These are phyloP conservation scores for Xylaria sp. DNA, from an alignment of 2,329 filamentous ascomycete genomes.

Conservation along the genomic window DNA sequence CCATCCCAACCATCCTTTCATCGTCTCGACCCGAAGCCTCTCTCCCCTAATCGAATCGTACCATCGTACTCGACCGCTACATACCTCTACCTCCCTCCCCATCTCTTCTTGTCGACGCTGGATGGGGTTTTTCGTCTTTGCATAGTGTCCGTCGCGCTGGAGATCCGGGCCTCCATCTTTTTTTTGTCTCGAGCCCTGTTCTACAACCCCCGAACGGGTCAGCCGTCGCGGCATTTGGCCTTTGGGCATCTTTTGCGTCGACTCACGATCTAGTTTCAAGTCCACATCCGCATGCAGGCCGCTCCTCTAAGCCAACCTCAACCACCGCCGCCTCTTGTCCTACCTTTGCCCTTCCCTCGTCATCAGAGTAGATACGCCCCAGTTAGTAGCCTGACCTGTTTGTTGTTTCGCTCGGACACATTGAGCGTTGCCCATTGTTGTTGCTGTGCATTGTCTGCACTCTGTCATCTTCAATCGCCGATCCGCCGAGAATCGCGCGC, in stretches of 20 bases:
- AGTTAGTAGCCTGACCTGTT: conserved; percentile 20
- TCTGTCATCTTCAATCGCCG: conserved; percentile 15
- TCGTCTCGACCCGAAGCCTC: conserved; percentile 38
- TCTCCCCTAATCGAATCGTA: conserved; percentile 39
- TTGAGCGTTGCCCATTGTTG: conserved; percentile 1
- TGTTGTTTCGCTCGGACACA: conserved; percentile 13
- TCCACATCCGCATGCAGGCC: conserved; percentile 40
- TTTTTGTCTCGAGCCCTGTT: conserved; percentile 34
- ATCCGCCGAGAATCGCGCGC: conserved; percentile 32
- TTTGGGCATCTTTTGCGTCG: conserved; percentile 39
- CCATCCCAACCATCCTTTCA: conserved; percentile 44
- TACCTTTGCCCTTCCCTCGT: conserved; percentile 33
- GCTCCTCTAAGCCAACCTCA: conserved; percentile 37
- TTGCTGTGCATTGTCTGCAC: conserved; percentile 16
- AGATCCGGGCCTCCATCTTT: conserved; percentile 50
- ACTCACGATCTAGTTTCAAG: conserved; percentile 44
- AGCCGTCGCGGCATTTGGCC: conserved; percentile 48
- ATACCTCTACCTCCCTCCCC: conserved; percentile 21
- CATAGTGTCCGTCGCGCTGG: conserved; percentile 50
- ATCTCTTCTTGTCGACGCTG: conserved; percentile 44
- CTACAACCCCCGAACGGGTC: conserved; percentile 29
- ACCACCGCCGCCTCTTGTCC: conserved; percentile 18
- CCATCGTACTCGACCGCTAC: conserved; percentile 31
- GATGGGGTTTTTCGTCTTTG: conserved; percentile 46
- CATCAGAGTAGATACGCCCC: conserved; percentile 26